Percentiles rank a stretch among this genome's conserved stretches.
Evolutionary conservation across 495 filamentous ascomycete genomes (phyloP).

Genomic region (Diplogelasinospora grovesii): DNA sequence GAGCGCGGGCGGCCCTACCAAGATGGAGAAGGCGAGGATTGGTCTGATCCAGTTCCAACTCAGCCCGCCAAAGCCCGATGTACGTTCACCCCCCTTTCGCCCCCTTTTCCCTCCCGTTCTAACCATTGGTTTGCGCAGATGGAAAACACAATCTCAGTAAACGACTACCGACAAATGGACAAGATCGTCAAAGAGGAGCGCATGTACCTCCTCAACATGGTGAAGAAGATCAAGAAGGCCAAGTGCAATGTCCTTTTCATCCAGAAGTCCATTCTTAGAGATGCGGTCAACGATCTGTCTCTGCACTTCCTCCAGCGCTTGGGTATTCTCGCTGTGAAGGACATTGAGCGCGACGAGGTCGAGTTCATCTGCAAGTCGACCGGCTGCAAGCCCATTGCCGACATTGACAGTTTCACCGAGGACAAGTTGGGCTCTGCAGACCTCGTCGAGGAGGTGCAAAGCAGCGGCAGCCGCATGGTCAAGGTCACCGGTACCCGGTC

Average conservation of each 20-base stretch:
- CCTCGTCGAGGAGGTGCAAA: conserved; percentile 85
- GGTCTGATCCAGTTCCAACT: conserved; percentile 98
- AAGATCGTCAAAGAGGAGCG: conserved; percentile 99
- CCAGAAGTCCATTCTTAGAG: conserved; percentile 95
- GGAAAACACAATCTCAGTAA: conserved; percentile 98
- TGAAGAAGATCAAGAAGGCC: conserved; percentile 99
- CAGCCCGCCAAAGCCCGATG: conserved; percentile 94
- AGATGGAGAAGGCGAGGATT: conserved; percentile 96
- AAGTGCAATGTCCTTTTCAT: conserved; percentile 99
- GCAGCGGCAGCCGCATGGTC: conserved; percentile 80
- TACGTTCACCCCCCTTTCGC: conserved; percentile 36
- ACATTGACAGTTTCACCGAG: conserved; percentile 97
- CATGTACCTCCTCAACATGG: conserved; percentile 94
- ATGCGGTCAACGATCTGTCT: conserved; percentile 94
- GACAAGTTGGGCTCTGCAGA: conserved; percentile 98
- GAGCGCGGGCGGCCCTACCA: conserved; percentile 79
- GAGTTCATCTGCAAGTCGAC: conserved; percentile 98
- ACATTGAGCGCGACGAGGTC: conserved; percentile 96
- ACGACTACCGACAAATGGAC: conserved; percentile 99
- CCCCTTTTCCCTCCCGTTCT: not conserved
- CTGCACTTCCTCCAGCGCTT: conserved; percentile 96
- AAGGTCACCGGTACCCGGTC: conserved; percentile 88
- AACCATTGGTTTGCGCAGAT: conserved; percentile 58
- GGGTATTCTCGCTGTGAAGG: conserved; percentile 91
- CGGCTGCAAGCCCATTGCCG: conserved; percentile 97